Conservation (phyloP, 2,329 filamentous ascomycete genomes). For the Aspergillus sp. region DNA sequence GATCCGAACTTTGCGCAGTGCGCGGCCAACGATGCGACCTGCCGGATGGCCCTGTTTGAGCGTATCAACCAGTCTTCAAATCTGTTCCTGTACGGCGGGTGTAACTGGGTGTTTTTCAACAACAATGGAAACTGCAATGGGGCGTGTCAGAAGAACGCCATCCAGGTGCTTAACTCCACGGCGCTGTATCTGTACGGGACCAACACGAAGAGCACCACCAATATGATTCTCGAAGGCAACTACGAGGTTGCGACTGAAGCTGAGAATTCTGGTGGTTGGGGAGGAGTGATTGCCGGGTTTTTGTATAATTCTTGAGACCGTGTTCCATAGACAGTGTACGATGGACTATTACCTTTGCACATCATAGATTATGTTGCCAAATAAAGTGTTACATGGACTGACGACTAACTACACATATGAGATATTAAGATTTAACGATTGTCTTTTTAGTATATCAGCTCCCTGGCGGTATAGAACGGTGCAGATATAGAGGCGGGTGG, state of each 20-base stretch:
- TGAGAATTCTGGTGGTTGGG: conserved; percentile 34
- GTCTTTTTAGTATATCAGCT: too few species aligned
- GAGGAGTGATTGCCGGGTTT: conserved; percentile 33
- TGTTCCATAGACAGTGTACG: background rate
- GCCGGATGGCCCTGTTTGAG: conserved; percentile 36
- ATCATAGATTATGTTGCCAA: background rate
- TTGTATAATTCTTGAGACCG: conserved; percentile 17
- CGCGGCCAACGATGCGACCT: conserved; percentile 27
- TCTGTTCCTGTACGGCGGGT: conserved; percentile 38
- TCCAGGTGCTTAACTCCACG: conserved; percentile 24
- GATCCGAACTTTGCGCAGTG: conserved; percentile 30
- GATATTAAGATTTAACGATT: too few species aligned
- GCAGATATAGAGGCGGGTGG: background rate
- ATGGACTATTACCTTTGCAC: too few species aligned
- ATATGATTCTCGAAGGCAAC: conserved; percentile 27
- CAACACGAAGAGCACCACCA: conserved; percentile 27
- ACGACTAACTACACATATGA: too few species aligned
- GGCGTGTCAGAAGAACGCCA: conserved; percentile 38
- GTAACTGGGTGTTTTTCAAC: conserved; percentile 42
- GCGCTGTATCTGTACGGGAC: conserved; percentile 28
- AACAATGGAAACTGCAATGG: conserved; percentile 29
- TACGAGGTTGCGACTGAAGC: conserved; percentile 22
- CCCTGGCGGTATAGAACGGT: background rate
- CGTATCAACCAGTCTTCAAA: conserved; percentile 27
- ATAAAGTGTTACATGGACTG: background rate